Evolutionary conservation across 176 grass and related monocot genomes (phyloP).

Genomic region (Rhynchospora pubera): DNA sequence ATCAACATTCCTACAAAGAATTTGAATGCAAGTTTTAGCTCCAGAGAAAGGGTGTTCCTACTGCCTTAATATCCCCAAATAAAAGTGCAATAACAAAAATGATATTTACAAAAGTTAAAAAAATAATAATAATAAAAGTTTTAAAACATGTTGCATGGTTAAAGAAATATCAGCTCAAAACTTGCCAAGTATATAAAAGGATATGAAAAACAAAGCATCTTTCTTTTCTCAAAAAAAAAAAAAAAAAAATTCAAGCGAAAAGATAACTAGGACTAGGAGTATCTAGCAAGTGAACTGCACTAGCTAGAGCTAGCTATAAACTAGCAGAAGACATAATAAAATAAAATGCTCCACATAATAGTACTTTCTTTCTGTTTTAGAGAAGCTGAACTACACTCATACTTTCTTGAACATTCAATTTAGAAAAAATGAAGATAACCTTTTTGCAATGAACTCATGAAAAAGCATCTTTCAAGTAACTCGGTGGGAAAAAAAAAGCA

Average conservation of each 20-base stretch:
- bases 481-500: background rate
- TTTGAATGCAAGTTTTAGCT: background rate
- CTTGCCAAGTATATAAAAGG: background rate
- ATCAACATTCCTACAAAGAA: background rate
- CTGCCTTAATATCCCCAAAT: background rate
- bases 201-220: background rate
- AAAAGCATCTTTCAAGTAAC: conserved; percentile 18
- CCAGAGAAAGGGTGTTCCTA: no score
- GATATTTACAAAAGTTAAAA: background rate
- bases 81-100: background rate
- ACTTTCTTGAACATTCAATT: conserved; percentile 1
- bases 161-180: background rate
- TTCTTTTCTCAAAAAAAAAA: background rate
- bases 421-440: conserved; percentile 1
- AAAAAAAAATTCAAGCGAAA: no score
- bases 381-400: background rate
- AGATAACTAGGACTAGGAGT: background rate
- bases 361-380: background rate
- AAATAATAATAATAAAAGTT: background rate
- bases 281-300: background rate
- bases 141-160: background rate
- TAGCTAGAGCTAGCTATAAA: background rate
- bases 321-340: background rate
- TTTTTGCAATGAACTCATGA: conserved; percentile 12
- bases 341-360: background rate